Percentiles rank a stretch among this genome's conserved stretches.
These are phyloP conservation scores for Colletotrichum sojae DNA, from an alignment of 2,329 filamentous ascomycete species.

Conservation along the genomic window DNA sequence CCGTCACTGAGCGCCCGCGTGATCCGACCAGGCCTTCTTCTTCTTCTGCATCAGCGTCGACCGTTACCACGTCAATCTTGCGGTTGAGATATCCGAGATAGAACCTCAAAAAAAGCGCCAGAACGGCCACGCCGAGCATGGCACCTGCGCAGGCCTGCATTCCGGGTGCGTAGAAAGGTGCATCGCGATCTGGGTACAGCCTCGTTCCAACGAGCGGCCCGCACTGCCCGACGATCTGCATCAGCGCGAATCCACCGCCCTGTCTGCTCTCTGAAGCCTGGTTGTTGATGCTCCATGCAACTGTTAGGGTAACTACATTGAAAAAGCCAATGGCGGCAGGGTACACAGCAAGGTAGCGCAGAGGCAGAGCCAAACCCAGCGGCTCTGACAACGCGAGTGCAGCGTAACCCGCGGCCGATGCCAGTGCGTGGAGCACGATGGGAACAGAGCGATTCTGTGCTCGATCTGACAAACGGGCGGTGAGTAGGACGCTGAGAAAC, in stretches of 20 bases:
- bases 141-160: slow-evolving; percentile 75
- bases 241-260: slow-evolving; percentile 82
- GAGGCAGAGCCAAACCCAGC: slow-evolving; percentile 57
- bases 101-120: slow-evolving; percentile 69
- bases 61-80: slow-evolving; percentile 55
- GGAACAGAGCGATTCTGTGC: slow-evolving; percentile 73
- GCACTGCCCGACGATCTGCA: slow-evolving; percentile 87
- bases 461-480: slow-evolving; percentile 80
- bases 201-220: slow-evolving; percentile 80
- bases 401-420: slow-evolving; percentile 73
- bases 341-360: slow-evolving; percentile 82
- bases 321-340: slow-evolving; percentile 87
- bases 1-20: slow-evolving; percentile 42
- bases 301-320: slow-evolving; percentile 84
- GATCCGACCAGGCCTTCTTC: slow-evolving; percentile 57
- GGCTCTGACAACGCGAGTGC: slow-evolving; percentile 72
- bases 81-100: slow-evolving; percentile 67
- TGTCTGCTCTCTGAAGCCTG: slow-evolving; percentile 78
- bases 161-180: slow-evolving; percentile 73
- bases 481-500: slow-evolving; percentile 79
- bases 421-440: slow-evolving; percentile 77
- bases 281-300: slow-evolving; percentile 93
- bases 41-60: slow-evolving; percentile 48
- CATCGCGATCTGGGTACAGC: slow-evolving; percentile 73
- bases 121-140: slow-evolving; percentile 71